phyloP scores from a whole-genome alignment of 495 filamentous ascomycete genomes.

The Ascodesmis nigricans region DNA sequence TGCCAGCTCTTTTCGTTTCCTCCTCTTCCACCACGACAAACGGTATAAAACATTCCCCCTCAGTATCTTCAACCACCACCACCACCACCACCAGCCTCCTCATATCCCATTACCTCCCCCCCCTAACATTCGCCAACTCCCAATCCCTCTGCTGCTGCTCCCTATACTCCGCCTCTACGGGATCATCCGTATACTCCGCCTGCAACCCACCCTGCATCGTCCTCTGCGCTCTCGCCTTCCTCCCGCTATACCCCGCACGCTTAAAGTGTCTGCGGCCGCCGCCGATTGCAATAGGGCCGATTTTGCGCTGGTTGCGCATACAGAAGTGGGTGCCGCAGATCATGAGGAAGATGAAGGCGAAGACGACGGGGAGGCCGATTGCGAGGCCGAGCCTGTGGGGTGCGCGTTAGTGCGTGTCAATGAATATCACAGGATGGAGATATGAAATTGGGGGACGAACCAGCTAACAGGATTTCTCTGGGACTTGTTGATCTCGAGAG shows the following conservation, averaged over 20 bases:
- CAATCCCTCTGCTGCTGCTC: constrained; percentile 7
- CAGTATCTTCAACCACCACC: no score
- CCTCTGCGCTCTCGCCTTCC: constrained; percentile 11
- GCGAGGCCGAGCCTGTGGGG: constrained; percentile 13
- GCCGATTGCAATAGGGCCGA: constrained; percentile 16
- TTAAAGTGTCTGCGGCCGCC: constrained; percentile 13
- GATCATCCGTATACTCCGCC: constrained; percentile 11
- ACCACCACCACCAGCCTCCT: no score
- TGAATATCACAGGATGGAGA: no score
- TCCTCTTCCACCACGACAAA: no score
- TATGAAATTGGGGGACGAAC: constrained; percentile 7
- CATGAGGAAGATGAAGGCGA: constrained; percentile 8
- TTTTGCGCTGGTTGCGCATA: constrained; percentile 10
- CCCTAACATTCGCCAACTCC: constrained; percentile 18
- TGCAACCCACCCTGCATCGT: constrained; percentile 7
- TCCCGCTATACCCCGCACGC: constrained; percentile 10
- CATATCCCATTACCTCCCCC: constrained; percentile 12
- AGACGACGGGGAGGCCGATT: constrained; percentile 13
- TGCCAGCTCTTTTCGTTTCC: no score
- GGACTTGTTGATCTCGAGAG: constrained; percentile 3
- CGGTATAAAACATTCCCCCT: no score
- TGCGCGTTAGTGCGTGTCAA: no score
- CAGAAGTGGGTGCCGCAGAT: constrained; percentile 14
- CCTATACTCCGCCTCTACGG: constrained; percentile 1
- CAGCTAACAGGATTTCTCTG: no score